These are phyloP conservation scores for Colletotrichum liaoningense DNA, from an alignment of 2,329 filamentous ascomycete species.

Conservation along the genomic window DNA sequence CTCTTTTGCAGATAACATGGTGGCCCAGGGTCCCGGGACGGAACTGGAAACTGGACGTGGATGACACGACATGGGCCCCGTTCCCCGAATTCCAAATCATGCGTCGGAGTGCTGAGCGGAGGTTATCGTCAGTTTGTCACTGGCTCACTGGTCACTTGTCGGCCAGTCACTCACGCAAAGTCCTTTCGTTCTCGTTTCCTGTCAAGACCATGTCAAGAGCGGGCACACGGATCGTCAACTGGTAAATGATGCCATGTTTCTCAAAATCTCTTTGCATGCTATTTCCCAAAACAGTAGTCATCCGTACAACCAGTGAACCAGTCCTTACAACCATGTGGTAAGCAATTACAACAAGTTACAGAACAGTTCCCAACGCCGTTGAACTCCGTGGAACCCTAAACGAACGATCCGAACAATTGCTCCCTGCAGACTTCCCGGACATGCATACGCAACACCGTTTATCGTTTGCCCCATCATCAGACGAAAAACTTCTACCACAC, in stretches of 20 bases:
- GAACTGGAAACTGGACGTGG: background rate
- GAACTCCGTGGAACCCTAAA: background rate
- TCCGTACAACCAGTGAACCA: too few species aligned
- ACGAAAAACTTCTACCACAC: background rate
- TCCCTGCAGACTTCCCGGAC: background rate
- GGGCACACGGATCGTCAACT: background rate
- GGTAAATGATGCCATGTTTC: background rate
- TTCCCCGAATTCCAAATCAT: conserved; percentile 27
- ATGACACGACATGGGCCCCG: background rate
- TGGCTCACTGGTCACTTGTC: too few species aligned
- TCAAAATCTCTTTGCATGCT: background rate
- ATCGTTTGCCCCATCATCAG: background rate
- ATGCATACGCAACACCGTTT: background rate
- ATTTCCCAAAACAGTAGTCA: background rate
- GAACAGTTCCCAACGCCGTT: background rate
- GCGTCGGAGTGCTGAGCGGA: background rate
- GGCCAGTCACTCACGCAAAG: too few species aligned
- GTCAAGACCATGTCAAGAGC: background rate
- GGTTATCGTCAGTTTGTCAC: too few species aligned
- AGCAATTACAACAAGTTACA: background rate
- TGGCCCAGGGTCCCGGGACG: background rate
- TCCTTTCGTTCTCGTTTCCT: background rate
- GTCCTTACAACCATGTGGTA: too few species aligned
- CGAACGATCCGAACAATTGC: background rate
- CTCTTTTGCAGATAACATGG: background rate